Conservation (phyloP, 2,329 filamentous ascomycete genomes). For the Colletotrichum zoysiae region DNA sequence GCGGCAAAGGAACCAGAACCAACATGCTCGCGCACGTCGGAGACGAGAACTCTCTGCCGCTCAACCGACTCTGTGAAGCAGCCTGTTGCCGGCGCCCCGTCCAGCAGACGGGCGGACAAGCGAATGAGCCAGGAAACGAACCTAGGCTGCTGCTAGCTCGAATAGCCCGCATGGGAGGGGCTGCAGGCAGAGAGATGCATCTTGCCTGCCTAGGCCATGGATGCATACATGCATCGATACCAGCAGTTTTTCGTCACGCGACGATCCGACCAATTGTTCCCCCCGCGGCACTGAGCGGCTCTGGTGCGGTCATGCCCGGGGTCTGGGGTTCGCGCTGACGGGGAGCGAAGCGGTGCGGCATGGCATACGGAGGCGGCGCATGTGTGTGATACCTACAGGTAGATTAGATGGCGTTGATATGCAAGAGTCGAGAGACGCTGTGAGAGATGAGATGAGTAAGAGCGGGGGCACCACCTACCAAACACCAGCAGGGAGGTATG, state of each 20-base stretch:
- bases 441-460: not conserved
- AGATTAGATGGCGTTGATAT: not conserved
- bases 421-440: not conserved
- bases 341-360: not conserved
- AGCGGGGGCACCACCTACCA: not conserved
- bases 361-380: not conserved
- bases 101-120: slow-evolving; percentile 14
- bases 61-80: not conserved
- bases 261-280: slow-evolving; percentile 2
- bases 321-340: not conserved
- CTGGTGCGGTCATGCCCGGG: slow-evolving; percentile 11
- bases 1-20: not conserved
- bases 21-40: not conserved
- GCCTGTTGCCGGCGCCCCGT: too few relatives aligned
- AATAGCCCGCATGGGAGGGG: slow-evolving; percentile 25
- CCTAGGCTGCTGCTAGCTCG: too few relatives aligned
- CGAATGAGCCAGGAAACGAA: not conserved
- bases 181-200: slow-evolving; percentile 30
- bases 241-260: slow-evolving; percentile 29
- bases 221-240: not conserved
- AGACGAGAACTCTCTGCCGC: not conserved
- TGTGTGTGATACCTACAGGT: not conserved
- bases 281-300: slow-evolving; percentile 5
- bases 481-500: not conserved
- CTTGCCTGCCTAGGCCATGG: slow-evolving; percentile 19